Evolutionary conservation across 1,284 basidiomycete genomes (phyloP), one percentile per base, ranked within the genome.

Genomic region (Volvariella volvacea): DNA sequence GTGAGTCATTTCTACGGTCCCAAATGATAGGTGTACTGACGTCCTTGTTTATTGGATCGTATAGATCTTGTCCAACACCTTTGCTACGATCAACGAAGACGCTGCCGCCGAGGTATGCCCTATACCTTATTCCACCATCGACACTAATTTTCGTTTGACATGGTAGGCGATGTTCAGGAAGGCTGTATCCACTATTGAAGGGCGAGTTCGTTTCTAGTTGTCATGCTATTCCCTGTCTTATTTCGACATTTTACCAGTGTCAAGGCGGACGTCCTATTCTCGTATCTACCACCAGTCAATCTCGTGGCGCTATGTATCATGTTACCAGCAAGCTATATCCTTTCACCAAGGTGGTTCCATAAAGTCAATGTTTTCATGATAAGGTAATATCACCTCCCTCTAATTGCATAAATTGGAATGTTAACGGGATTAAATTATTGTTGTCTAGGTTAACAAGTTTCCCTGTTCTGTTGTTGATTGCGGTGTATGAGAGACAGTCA

Each of bases 61-160:
- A 53, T 69, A 83, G 92, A 93, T 96, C 39, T 71, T 97, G 16
- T 92, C 91, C 6, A 89, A 96, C 60, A 97, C 93, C 0, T 97
- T 96, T 61, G 82, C 91, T 0, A 88, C 78, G 15, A 92, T 96
- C 55, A 93, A 84, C 50, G 85, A 90, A 53, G 93, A 96, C 64
- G 93, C 93, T 15, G 80, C 80, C 9, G 91, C 92, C 3, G 93
- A 96, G 72, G 89, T 88, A n/a, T 54, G 40, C 59, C n/a, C n/a
- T n/a, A n/a, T 16, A 31, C 10, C 28, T 45, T 36, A 48, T 22
- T n/a, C 30, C 3, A 34, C 43, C 20, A n/a, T 43, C 20, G 12
- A 9, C 49, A 16, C 41, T 3, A 39, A 32, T 33, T 36, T 15
- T 37, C 39, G 4, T 41, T 41, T 30, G 47, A 36, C 33, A 6